Conservation (phyloP, 2,329 filamentous ascomycete species). For the Talaromyces atroroseus region DNA sequence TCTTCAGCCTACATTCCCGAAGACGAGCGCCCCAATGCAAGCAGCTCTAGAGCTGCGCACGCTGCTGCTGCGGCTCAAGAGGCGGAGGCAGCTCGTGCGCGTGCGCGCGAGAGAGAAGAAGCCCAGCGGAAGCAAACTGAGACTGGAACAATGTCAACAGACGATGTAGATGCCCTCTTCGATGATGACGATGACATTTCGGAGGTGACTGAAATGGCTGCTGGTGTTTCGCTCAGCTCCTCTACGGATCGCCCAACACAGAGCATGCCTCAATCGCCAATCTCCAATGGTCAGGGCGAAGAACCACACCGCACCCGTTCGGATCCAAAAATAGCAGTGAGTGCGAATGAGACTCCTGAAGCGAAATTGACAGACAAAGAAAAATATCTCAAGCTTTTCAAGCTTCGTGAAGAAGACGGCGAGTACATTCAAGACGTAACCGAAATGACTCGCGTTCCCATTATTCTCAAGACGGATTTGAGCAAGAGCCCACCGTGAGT, state of each 20-base stretch:
- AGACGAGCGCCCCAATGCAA: conserved; percentile 87
- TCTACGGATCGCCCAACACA: conserved; percentile 78
- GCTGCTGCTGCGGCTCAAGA: conserved; percentile 60
- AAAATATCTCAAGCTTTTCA: conserved; percentile 88
- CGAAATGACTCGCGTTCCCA: conserved; percentile 95
- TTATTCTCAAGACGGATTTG: conserved; percentile 96
- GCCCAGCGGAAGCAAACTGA: conserved; percentile 89
- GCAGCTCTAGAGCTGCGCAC: conserved; percentile 67
- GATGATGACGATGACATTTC: conserved; percentile 85
- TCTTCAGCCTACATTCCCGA: conserved; percentile 95
- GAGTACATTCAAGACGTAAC: conserved; percentile 97
- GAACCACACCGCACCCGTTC: conserved; percentile 82
- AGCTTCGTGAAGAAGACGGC: conserved; percentile 82
- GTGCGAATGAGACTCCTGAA: conserved; percentile 64
- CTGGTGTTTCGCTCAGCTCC: conserved; percentile 74
- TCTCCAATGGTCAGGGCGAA: conserved; percentile 58
- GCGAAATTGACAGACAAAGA: conserved; percentile 84
- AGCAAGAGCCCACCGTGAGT: conserved; percentile 99
- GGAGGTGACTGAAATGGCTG: conserved; percentile 84
- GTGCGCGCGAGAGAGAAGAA: conserved; percentile 81
- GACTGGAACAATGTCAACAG: conserved; percentile 86
- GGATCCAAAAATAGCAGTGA: conserved; percentile 80
- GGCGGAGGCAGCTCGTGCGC: conserved; percentile 74
- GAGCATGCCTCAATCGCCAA: conserved; percentile 88
- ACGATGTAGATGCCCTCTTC: conserved; percentile 92